Conservation (phyloP, 75 land plant species). For the Selaginella moellendorffii region DNA sequence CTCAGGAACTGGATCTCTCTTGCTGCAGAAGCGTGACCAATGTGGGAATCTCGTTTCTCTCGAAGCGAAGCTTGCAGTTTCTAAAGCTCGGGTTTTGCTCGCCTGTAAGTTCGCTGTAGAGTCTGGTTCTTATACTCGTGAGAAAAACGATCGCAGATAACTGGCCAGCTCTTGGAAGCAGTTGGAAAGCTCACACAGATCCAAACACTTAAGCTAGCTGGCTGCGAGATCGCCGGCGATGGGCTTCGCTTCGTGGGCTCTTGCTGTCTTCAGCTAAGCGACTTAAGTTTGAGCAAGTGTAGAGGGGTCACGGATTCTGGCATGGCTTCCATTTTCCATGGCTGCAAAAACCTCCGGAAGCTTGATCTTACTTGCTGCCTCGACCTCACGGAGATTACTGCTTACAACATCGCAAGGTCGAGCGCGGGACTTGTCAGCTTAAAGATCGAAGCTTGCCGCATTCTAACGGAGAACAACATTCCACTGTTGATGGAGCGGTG, state of each 20-base stretch:
- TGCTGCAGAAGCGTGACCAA: conserved; percentile 34
- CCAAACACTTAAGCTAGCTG: conserved; percentile 55
- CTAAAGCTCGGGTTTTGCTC: conserved; percentile 30
- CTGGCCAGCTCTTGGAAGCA: conserved; percentile 20
- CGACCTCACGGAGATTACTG: conserved; percentile 42
- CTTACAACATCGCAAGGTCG: conserved; percentile 29
- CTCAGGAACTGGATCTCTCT: conserved; percentile 43
- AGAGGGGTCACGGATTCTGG: conserved; percentile 76
- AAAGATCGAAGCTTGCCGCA: conserved; percentile 71
- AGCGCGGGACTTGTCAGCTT: conserved; percentile 51
- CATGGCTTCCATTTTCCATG: conserved; percentile 34
- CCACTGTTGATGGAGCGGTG: conserved; percentile 40
- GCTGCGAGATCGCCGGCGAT: conserved; percentile 43
- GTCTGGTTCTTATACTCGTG: not conserved
- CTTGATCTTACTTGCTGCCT: conserved; percentile 85
- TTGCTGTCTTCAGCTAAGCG: conserved; percentile 38
- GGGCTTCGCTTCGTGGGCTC: conserved; percentile 49
- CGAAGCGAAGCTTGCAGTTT: conserved; percentile 30
- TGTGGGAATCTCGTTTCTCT: conserved; percentile 28
- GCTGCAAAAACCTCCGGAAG: conserved; percentile 46
- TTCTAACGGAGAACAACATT: conserved; percentile 49
- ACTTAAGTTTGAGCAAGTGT: conserved; percentile 83
- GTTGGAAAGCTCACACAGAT: conserved; percentile 25
- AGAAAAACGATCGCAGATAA: conserved; percentile 24
- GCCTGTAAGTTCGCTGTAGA: not conserved